These are phyloP conservation scores for Microsporum canis DNA, from an alignment of 2,329 filamentous ascomycete species.

Conservation along the genomic window DNA sequence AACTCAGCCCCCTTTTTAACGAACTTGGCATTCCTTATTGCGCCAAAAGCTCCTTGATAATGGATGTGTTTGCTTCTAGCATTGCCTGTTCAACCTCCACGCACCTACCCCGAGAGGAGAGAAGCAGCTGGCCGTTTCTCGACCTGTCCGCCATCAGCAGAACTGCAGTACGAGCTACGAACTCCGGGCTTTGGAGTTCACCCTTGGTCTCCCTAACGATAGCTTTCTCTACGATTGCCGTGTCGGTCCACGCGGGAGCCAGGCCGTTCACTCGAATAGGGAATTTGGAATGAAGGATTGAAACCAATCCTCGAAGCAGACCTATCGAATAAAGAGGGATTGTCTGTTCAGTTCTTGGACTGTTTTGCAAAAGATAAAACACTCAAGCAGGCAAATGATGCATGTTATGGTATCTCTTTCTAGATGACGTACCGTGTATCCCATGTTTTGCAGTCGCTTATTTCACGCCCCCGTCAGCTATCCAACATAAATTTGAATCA, in stretches of 20 bases:
- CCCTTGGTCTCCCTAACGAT: constrained; percentile 32
- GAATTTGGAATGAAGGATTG: constrained; percentile 12
- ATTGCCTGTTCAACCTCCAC: constrained; percentile 43
- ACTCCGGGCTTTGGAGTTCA: constrained; percentile 35
- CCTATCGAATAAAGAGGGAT: no score
- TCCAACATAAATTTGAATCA: neutral
- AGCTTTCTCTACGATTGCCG: constrained; percentile 35
- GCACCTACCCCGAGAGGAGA: constrained; percentile 39
- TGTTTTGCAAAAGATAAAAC: no score
- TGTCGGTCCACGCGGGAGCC: constrained; percentile 46
- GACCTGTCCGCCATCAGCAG: constrained; percentile 40
- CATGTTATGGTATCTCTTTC: no score
- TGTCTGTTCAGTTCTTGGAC: no score
- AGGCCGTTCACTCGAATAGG: constrained; percentile 47
- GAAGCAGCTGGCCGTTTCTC: constrained; percentile 44
- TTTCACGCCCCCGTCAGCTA: neutral
- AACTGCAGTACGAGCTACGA: constrained; percentile 40
- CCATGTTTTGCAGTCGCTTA: constrained; percentile 44
- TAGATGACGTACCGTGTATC: constrained; percentile 33
- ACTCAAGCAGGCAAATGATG: no score
- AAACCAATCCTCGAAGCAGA: constrained; percentile 39
- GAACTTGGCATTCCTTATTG: neutral
- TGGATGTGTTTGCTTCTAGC: neutral
- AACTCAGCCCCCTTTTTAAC: neutral
- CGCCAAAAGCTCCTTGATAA: neutral